phyloP scores from a whole-genome alignment of 2,329 filamentous ascomycete species.

The Grosmannia huntii region DNA sequence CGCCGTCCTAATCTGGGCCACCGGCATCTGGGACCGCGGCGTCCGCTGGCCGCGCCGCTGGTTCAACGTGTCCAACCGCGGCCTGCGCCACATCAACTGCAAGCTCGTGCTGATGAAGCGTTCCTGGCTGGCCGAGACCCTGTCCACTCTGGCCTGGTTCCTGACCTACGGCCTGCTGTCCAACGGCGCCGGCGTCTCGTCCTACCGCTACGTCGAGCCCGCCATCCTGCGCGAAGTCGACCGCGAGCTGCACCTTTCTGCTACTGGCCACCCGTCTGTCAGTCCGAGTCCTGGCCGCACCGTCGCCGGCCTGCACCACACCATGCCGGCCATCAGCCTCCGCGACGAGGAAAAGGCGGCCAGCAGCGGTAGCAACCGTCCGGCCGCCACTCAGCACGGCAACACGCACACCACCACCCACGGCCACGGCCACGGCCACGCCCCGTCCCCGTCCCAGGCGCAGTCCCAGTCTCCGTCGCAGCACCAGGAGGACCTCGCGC shows the following conservation, averaged over 20 bases:
- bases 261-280: conserved; percentile 26
- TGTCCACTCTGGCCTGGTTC: conserved; percentile 62
- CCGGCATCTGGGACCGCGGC: conserved; percentile 91
- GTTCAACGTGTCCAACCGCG: conserved; percentile 80
- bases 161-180: conserved; percentile 65
- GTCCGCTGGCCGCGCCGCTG: conserved; percentile 89
- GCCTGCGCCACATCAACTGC: conserved; percentile 83
- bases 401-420: background rate
- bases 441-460: too few relatives aligned
- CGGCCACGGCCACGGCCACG: background rate
- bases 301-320: background rate
- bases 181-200: conserved; percentile 46
- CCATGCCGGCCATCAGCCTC: background rate
- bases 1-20: conserved; percentile 77
- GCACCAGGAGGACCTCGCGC: conserved; percentile 82
- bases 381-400: background rate
- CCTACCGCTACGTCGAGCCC: conserved; percentile 67
- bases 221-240: conserved; percentile 46
- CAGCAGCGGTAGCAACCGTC: background rate
- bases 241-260: conserved; percentile 38
- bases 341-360: conserved; percentile 10
- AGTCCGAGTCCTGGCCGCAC: background rate
- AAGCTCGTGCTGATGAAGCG: conserved; percentile 85
- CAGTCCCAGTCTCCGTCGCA: too few relatives aligned
- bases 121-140: conserved; percentile 66